These are phyloP conservation scores for Asparagopsis taxiformis DNA, from an alignment of 31 red algal species.

Conservation along the genomic window DNA sequence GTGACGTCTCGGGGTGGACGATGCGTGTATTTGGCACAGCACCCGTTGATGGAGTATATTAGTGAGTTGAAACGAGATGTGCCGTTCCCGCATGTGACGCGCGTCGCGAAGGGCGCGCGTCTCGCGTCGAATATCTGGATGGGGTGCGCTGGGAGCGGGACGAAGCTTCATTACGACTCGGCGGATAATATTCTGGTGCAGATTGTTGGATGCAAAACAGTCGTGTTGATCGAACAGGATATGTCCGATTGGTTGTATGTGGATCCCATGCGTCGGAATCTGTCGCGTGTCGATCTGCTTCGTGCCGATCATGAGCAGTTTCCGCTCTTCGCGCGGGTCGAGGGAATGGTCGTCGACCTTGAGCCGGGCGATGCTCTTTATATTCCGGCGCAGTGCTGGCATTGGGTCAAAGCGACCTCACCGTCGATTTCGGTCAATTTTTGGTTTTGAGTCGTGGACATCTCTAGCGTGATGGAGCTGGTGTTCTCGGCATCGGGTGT, in stretches of 20 bases:
- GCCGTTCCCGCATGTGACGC: slow-evolving; percentile 19
- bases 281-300: slow-evolving; percentile 39
- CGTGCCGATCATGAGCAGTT: slow-evolving; percentile 34
- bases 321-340: slow-evolving; percentile 40
- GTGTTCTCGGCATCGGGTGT: too few relatives aligned
- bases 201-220: slow-evolving; percentile 61
- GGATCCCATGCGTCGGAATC: slow-evolving; percentile 6
- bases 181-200: slow-evolving; percentile 78
- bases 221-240: slow-evolving; percentile 41
- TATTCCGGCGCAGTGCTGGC: slow-evolving; percentile 78
- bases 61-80: slow-evolving; percentile 37
- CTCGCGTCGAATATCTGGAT: slow-evolving; percentile 70
- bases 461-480: too few relatives aligned
- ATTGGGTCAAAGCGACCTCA: slow-evolving; percentile 62
- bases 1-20: neutral
- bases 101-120: slow-evolving; percentile 9
- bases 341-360: slow-evolving; percentile 16
- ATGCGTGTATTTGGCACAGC: slow-evolving; percentile 76
- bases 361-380: slow-evolving; percentile 77
- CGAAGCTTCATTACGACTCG: slow-evolving; percentile 72
- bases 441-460: slow-evolving; percentile 78
- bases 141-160: slow-evolving; percentile 58
- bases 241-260: slow-evolving; percentile 30
- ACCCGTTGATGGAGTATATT: slow-evolving; percentile 69
- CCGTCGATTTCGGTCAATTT: slow-evolving; percentile 68